Evolutionary conservation across 495 filamentous ascomycete species (phyloP).

Genomic region (Pseudoneurospora amorphoporcata): DNA sequence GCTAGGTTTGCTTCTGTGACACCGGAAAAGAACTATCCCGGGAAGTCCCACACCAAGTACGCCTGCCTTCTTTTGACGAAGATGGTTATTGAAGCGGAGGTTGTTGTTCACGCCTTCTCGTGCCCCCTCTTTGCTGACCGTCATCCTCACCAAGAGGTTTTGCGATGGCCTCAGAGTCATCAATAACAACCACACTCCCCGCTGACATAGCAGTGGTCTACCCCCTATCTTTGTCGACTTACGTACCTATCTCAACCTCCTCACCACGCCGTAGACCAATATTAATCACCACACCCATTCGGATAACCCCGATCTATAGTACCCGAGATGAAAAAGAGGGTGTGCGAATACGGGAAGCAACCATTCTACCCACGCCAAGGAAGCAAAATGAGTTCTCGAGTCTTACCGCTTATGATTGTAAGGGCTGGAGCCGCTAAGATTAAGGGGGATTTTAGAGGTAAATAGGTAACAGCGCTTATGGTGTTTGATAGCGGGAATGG

Average conservation of each 20-base stretch:
- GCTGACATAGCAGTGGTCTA: not conserved
- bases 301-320: not conserved
- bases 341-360: not conserved
- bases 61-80: not conserved
- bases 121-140: not conserved
- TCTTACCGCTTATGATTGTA: not conserved
- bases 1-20: not conserved
- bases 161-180: not conserved
- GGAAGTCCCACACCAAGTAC: not conserved
- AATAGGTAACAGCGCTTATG: not conserved
- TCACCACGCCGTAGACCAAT: not conserved
- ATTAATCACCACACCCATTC: not conserved
- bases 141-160: not conserved
- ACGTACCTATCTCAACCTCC: not conserved
- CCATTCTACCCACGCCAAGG: not conserved
- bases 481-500: not conserved
- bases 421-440: not conserved
- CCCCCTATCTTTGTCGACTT: not conserved
- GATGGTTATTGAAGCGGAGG: not conserved
- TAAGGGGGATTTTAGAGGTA: not conserved
- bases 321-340: not conserved
- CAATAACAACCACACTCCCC: not conserved
- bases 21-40: not conserved
- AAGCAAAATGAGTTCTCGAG: not conserved
- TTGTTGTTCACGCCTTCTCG: not conserved